These are phyloP conservation scores for Crithidia thermophila DNA, from an alignment of 208 protist species.

Conservation along the genomic window DNA sequence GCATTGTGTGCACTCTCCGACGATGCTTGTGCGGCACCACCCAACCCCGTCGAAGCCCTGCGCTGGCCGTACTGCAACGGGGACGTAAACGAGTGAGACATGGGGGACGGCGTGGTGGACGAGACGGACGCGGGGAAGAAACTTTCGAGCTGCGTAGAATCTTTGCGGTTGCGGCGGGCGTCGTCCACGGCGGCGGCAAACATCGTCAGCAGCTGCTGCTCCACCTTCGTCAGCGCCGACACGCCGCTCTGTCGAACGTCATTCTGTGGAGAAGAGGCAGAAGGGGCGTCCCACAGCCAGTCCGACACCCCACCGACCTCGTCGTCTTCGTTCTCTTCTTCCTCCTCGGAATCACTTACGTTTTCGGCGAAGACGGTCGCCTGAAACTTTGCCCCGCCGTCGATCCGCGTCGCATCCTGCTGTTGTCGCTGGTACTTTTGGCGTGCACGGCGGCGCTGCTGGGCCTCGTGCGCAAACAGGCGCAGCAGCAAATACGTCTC, in stretches of 20 bases:
- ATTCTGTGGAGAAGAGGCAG: no score
- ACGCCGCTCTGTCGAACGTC: no score
- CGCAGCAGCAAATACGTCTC: conserved; percentile 27
- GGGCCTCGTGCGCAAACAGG: conserved; percentile 15
- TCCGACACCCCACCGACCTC: background rate
- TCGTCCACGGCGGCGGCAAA: conserved; percentile 20
- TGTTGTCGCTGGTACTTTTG: background rate
- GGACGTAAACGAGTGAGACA: no score
- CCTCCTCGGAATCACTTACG: background rate
- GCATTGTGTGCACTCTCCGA: no score
- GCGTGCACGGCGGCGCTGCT: background rate
- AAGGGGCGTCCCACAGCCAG: conserved; percentile 2
- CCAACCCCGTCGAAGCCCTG: background rate
- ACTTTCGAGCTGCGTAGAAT: no score
- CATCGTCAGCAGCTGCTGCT: conserved; percentile 42
- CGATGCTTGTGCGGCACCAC: no score
- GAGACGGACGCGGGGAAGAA: no score
- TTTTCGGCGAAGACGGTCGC: background rate
- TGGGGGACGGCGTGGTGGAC: no score
- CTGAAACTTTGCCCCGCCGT: no score
- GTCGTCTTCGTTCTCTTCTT: background rate
- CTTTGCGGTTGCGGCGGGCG: no score
- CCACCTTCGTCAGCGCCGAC: conserved; percentile 1
- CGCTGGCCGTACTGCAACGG: background rate
- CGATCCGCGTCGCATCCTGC: no score